Conservation (phyloP, 352 stramenopile species). For the Phytophthora sp. region DNA sequence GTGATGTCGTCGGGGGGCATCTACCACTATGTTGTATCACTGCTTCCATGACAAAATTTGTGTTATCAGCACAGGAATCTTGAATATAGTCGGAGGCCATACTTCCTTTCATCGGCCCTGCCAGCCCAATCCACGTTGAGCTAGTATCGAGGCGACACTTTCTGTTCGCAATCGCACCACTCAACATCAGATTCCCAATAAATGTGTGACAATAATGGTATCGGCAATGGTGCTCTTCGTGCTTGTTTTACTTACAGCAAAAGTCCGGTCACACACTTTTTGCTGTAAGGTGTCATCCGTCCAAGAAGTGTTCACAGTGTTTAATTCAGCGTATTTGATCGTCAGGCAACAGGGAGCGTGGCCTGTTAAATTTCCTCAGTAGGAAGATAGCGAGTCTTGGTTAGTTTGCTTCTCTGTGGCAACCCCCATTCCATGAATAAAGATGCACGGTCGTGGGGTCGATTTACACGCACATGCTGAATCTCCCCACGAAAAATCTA, state of each 20-base stretch:
- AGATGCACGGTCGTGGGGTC: conserved; percentile 15
- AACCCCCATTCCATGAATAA: conserved; percentile 19
- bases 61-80: conserved; percentile 11
- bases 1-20: conserved; percentile 14
- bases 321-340: conserved; percentile 34
- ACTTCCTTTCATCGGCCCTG: conserved; percentile 23
- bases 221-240: conserved; percentile 6
- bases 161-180: conserved; percentile 19
- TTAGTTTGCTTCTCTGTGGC: conserved; percentile 2
- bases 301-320: conserved; percentile 41
- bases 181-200: conserved; percentile 21
- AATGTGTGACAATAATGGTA: conserved; percentile 31
- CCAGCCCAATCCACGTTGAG: conserved; percentile 39
- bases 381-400: neutral
- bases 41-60: conserved; percentile 6
- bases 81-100: conserved; percentile 26
- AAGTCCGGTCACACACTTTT: conserved; percentile 30
- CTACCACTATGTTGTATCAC: conserved; percentile 9
- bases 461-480: conserved; percentile 9
- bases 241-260: conserved; percentile 30
- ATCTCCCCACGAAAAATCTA: conserved; percentile 9
- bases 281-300: conserved; percentile 27
- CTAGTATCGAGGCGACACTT: conserved; percentile 28
- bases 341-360: conserved; percentile 22
- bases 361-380: conserved; percentile 25